Conservation (phyloP, 345 rosid species). For the Luvunga scandens region DNA sequence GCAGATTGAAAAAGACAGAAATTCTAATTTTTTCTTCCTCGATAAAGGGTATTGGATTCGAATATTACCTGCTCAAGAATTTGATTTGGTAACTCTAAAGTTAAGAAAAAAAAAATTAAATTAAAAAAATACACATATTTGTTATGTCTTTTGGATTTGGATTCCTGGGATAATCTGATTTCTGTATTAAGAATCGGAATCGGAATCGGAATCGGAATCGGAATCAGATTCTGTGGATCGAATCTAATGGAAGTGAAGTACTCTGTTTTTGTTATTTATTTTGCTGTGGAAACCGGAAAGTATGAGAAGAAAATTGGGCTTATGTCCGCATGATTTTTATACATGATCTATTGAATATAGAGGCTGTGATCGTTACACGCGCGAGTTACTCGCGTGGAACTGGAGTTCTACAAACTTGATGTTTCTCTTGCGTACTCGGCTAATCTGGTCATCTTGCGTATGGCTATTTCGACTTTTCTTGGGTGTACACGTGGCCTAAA, state of each 20-base stretch:
- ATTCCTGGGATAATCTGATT: slow-evolving; percentile 17
- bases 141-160: neutral
- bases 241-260: neutral
- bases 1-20: neutral
- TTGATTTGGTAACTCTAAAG: slow-evolving; percentile 31
- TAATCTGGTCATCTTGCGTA: neutral
- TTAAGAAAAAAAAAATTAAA: neutral
- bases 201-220: neutral
- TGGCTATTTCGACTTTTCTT: neutral
- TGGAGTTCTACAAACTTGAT: neutral
- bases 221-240: slow-evolving; percentile 20
- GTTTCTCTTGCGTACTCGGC: neutral
- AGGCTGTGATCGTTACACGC: neutral
- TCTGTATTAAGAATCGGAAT: slow-evolving; percentile 5
- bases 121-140: neutral
- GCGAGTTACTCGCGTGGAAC: neutral
- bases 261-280: neutral
- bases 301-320: neutral
- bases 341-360: neutral
- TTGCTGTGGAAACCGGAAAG: neutral
- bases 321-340: neutral
- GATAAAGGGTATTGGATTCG: slow-evolving; percentile 7
- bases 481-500: neutral
- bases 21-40: neutral
- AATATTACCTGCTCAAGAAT: slow-evolving; percentile 27